These are phyloP conservation scores for Rubia tinctorum DNA, from an alignment of 305 asterid genomes.

Conservation along the genomic window DNA sequence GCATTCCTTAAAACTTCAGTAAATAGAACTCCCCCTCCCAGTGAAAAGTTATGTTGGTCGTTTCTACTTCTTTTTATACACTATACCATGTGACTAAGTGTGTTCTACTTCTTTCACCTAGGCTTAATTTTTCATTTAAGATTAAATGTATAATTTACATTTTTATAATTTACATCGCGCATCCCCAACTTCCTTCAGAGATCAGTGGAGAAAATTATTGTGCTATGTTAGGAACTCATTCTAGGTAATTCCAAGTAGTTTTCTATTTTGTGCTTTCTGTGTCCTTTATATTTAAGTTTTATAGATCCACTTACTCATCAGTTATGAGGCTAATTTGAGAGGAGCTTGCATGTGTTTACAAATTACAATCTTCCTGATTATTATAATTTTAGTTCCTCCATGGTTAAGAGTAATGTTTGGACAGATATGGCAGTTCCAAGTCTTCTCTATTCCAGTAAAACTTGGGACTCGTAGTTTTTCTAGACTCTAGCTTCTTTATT, in stretches of 20 bases:
- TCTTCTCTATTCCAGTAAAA: background rate
- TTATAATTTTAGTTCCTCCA: background rate
- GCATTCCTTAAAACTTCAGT: too few species aligned
- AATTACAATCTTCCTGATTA: background rate
- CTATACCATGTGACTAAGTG: too few species aligned
- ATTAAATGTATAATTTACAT: too few species aligned
- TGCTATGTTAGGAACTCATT: slow-evolving; percentile 93
- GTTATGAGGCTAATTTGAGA: background rate
- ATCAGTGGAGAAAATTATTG: slow-evolving; percentile 72
- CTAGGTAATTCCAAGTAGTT: slow-evolving; percentile 49
- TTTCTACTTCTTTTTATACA: too few species aligned
- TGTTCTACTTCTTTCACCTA: too few species aligned
- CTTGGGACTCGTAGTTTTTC: background rate
- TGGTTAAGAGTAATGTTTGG: background rate
- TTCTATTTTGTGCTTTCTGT: slow-evolving; percentile 7
- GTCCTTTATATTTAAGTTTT: background rate
- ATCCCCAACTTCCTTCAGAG: slow-evolving; percentile 87
- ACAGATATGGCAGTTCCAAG: background rate
- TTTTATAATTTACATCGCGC: too few species aligned
- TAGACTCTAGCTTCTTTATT: background rate
- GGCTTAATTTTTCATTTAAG: too few species aligned
- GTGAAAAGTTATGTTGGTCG: too few species aligned
- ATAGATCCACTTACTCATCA: background rate
- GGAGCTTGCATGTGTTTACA: background rate
- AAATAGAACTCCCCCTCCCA: too few species aligned